Evolutionary conservation across 2,329 filamentous ascomycete species (phyloP).

Genomic region (Ceratocystis albifundus): DNA sequence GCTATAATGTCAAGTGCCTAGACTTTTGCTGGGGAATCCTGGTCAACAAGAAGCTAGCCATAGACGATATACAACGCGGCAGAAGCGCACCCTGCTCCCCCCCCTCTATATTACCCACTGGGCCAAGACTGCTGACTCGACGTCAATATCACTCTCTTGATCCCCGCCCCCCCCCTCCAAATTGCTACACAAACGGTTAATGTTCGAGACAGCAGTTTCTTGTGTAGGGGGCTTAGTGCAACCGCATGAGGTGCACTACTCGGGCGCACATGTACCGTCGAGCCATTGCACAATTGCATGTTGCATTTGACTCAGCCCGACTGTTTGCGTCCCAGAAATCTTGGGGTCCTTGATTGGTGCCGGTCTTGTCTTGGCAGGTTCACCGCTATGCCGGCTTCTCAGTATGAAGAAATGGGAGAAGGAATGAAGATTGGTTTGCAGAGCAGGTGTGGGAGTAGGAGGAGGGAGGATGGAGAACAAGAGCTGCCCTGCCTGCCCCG

Average conservation of each 20-base stretch:
- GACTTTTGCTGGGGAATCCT: background rate
- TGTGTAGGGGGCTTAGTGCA: too few relatives aligned
- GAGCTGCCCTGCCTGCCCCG: constrained; percentile 2
- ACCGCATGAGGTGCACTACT: too few relatives aligned
- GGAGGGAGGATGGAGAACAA: background rate
- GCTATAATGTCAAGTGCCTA: background rate
- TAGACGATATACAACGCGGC: background rate
- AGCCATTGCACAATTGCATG: too few relatives aligned
- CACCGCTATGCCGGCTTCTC: background rate
- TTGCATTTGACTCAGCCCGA: too few relatives aligned
- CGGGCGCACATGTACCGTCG: too few relatives aligned
- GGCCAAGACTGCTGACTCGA: too few relatives aligned
- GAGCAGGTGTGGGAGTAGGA: too few relatives aligned
- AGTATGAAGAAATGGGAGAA: background rate
- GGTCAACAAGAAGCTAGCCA: background rate
- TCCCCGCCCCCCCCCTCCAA: too few relatives aligned
- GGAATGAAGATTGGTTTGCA: background rate
- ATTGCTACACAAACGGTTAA: too few relatives aligned
- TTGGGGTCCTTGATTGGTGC: background rate
- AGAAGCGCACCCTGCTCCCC: background rate
- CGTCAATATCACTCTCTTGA: too few relatives aligned
- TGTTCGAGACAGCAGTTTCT: too few relatives aligned
- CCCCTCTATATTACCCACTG: too few relatives aligned
- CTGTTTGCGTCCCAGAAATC: background rate
- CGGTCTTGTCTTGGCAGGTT: background rate